phyloP scores from a whole-genome alignment of 768 basidiomycete species.

The Symmetrospora coprosmae region DNA sequence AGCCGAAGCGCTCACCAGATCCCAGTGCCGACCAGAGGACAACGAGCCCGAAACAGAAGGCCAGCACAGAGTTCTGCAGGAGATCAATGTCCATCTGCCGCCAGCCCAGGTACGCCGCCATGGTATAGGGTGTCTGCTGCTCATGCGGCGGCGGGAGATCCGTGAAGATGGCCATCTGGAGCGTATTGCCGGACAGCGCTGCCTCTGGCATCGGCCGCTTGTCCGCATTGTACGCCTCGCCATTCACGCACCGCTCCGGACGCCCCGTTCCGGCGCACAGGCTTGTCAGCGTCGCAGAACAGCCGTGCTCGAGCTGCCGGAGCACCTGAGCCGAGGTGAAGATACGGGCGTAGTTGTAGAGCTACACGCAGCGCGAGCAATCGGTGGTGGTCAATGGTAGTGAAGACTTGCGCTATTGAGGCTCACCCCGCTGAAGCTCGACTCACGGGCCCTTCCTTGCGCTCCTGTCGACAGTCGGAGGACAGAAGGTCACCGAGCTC shows the following conservation, averaged over 20 bases:
- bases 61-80: neutral
- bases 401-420: no score
- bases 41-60: neutral
- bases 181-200: neutral
- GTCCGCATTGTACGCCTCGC: neutral
- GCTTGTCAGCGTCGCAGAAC: neutral
- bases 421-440: no score
- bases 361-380: no score
- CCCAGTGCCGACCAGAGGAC: neutral
- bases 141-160: neutral
- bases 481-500: neutral
- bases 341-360: conserved; percentile 3
- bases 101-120: conserved; percentile 10
- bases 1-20: no score
- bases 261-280: neutral
- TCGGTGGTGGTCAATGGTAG: no score
- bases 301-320: neutral
- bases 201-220: neutral
- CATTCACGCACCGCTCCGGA: neutral
- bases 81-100: conserved; percentile 1
- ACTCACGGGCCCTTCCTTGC: neutral
- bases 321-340: neutral
- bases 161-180: neutral
- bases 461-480: neutral
- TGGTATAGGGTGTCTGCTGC: neutral